These are phyloP conservation scores for Trichoderma harzianum DNA, from an alignment of 2,329 filamentous ascomycete species.

Conservation along the genomic window DNA sequence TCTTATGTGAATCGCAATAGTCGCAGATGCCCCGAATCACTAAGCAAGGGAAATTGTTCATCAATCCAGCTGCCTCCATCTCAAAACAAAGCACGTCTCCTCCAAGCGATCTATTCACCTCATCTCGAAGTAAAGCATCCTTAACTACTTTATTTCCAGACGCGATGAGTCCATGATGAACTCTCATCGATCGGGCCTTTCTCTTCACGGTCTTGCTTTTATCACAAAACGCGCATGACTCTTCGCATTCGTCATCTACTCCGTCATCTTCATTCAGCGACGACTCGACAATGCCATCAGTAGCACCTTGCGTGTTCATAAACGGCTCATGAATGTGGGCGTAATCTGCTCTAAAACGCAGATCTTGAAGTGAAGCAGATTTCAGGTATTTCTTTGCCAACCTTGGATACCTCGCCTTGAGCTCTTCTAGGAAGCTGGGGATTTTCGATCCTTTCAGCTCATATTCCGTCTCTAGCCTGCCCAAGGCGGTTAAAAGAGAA, in stretches of 20 bases:
- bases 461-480: slow-evolving; percentile 18
- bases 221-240: not conserved
- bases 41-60: slow-evolving; percentile 12
- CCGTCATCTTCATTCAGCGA: not conserved
- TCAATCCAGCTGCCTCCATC: slow-evolving; percentile 17
- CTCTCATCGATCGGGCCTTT: not conserved
- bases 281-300: not conserved
- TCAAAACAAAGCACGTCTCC: slow-evolving; percentile 14
- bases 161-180: slow-evolving; percentile 27
- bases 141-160: slow-evolving; percentile 26
- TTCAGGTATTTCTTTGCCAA: slow-evolving; percentile 12
- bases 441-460: not conserved
- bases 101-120: not conserved
- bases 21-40: slow-evolving; percentile 20
- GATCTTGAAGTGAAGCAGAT: slow-evolving; percentile 20
- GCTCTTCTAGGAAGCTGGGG: not conserved
- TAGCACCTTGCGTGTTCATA: slow-evolving; percentile 1
- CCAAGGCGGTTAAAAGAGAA: slow-evolving; percentile 19
- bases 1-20: slow-evolving; percentile 17
- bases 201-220: not conserved
- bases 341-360: slow-evolving; percentile 14
- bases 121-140: slow-evolving; percentile 17
- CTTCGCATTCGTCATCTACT: not conserved
- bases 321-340: slow-evolving; percentile 12
- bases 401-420: not conserved